Conservation (phyloP, 257 asterid genomes). For the Ballota nigra region DNA sequence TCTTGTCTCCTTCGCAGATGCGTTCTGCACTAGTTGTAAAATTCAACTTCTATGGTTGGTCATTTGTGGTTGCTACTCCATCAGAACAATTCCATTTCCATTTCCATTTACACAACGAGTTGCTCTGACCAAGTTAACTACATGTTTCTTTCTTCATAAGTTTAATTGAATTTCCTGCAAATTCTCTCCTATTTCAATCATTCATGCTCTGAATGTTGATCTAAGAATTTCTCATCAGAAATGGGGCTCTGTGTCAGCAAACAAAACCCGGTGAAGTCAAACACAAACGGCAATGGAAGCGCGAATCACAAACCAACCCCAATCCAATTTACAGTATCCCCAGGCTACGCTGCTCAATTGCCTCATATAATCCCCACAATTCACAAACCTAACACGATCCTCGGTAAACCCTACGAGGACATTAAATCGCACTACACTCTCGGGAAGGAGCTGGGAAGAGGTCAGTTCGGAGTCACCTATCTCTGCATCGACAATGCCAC, state of each 20-base stretch:
- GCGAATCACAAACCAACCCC: conserved; percentile 34
- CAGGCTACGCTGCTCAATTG: conserved; percentile 45
- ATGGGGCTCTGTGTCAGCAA: conserved; percentile 55
- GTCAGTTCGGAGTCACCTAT: conserved; percentile 76
- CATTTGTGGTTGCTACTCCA: background rate
- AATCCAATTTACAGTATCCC: conserved; percentile 55
- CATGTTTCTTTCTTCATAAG: too few relatives aligned
- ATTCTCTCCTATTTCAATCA: too few relatives aligned
- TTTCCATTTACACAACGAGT: background rate
- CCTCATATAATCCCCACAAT: conserved; percentile 27
- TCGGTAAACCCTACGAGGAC: conserved; percentile 66
- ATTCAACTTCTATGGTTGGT: background rate
- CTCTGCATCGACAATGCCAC: conserved; percentile 53
- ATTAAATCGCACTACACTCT: conserved; percentile 44
- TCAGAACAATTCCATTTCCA: background rate
- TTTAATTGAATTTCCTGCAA: too few relatives aligned
- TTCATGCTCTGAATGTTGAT: background rate
- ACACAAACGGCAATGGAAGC: conserved; percentile 23
- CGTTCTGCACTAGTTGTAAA: background rate
- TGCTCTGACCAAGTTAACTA: too few relatives aligned
- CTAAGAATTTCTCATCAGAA: background rate
- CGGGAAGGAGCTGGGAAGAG: conserved; percentile 72
- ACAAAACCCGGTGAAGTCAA: conserved; percentile 27
- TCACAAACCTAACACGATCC: conserved; percentile 43
- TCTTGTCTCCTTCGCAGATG: background rate